Conservation (phyloP, 1,284 basidiomycete genomes). For the Ganoderma sinense region DNA sequence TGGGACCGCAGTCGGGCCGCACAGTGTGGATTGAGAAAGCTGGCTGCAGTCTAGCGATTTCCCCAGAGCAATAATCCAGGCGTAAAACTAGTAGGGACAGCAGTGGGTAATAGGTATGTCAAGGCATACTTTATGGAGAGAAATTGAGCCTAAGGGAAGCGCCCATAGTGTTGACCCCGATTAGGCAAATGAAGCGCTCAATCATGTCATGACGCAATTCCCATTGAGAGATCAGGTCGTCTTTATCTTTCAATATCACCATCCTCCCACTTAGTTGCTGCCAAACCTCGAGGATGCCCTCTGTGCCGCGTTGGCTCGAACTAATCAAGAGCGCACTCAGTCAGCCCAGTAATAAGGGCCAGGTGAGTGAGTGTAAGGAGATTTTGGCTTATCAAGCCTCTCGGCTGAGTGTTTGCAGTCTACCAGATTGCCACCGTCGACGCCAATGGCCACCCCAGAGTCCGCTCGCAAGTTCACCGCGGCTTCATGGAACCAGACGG, state of each 20-base stretch:
- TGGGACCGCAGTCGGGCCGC: neutral
- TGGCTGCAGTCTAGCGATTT: no score
- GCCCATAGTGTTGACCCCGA: neutral
- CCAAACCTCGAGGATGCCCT: constrained; percentile 16
- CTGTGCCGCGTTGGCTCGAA: constrained; percentile 58
- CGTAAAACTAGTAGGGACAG: neutral
- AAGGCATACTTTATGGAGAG: neutral
- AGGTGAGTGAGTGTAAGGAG: constrained; percentile 7
- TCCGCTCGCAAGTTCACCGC: constrained; percentile 68
- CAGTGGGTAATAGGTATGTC: neutral
- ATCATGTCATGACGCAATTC: neutral
- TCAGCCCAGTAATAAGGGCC: constrained; percentile 49
- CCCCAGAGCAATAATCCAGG: neutral
- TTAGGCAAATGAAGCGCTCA: neutral
- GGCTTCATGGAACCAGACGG: constrained; percentile 56
- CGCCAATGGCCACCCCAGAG: constrained; percentile 51
- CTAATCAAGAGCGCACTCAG: constrained; percentile 54
- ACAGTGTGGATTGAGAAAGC: no score
- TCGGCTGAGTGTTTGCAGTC: constrained; percentile 43
- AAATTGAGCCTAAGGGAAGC: neutral
- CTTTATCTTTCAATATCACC: neutral
- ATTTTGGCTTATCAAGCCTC: neutral
- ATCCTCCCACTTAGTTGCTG: neutral
- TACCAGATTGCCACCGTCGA: constrained; percentile 70
- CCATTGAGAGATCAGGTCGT: no score